Evolutionary conservation across 345 rosid genomes (phyloP), one percentile per base, ranked within the genome.

Genomic region (Clausena lansium): DNA sequence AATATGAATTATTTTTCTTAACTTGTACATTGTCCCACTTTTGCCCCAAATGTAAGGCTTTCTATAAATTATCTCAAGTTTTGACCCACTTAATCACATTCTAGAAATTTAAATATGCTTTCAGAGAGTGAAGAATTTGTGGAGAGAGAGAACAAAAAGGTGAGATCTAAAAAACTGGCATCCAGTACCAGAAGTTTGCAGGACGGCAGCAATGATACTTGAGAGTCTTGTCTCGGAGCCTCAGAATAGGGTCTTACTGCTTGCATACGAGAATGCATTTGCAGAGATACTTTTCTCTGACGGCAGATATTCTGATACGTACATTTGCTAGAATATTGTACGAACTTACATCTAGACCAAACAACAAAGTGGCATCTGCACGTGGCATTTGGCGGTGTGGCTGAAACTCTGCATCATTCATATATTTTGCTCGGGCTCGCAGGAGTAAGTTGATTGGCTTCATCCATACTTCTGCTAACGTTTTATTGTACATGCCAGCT

Each of bases 321-420:
- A n/a, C 93, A 7, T 94, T 96, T 77, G 97, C 95, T n/a, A 88
- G 98, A 88, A 92, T 96, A 77, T 83, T 96, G 82, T 91, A 87
- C 64, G 99, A 94, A 81, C 85, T 94, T 61, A 96, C 98, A 19
- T 89, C 98, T 58, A 91, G 93, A 80, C 97, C 99, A 13, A 94
- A 85, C 86, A 94, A 86, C 94, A 92, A 94, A 87, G 86, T 88
- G 30, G 87, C 88, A 41, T 91, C 95, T 10, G 91, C 99, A 67
- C 88, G 94, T 17, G 98, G 97, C 76, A 83, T 96, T 63, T 96
- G 99, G 98, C 95, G 98, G 86, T 93, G 98, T 91, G 86, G 83
- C 73, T 71, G 69, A 30, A 58, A 68, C 78, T 62, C 33, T 57
- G 71, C 65, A 8, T 76, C 32, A 13, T 41, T 20, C 39, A 6